Conservation (phyloP, 2,329 filamentous ascomycete genomes). For the Fusarium proliferatum region DNA sequence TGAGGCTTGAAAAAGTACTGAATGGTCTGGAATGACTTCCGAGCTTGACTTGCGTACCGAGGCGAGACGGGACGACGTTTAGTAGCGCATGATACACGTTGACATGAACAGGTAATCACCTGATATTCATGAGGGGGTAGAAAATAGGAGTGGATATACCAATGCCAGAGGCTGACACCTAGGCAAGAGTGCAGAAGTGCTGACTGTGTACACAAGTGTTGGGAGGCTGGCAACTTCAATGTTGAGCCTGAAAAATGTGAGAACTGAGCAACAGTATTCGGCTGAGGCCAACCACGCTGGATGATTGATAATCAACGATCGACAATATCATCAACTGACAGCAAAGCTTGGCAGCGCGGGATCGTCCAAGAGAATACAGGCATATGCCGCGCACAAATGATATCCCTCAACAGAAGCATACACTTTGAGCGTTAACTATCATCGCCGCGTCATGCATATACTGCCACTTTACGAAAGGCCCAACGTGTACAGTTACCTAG, state of each 20-base stretch:
- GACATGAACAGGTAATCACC: neutral
- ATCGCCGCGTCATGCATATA: constrained; percentile 2
- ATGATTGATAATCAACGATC: neutral
- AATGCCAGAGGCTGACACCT: too few species aligned
- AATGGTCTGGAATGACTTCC: neutral
- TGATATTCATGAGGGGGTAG: neutral
- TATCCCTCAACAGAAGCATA: neutral
- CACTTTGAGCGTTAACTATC: neutral
- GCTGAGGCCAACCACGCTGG: neutral
- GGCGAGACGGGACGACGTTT: neutral
- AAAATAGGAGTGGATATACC: neutral
- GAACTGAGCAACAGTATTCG: neutral
- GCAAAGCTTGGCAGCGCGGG: neutral
- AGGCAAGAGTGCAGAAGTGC: neutral
- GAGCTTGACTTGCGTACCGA: neutral
- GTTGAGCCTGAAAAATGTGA: neutral
- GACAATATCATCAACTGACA: neutral
- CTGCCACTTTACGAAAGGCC: neutral
- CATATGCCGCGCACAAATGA: constrained; percentile 1
- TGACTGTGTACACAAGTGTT: too few species aligned
- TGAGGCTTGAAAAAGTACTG: neutral
- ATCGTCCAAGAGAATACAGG: neutral
- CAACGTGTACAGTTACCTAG: constrained; percentile 1
- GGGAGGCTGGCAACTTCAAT: neutral
- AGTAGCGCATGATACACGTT: neutral